Percentiles rank a stretch among this genome's conserved stretches.
Conservation (phyloP, 306 rosid species). For the Crataegus laevigata region DNA sequence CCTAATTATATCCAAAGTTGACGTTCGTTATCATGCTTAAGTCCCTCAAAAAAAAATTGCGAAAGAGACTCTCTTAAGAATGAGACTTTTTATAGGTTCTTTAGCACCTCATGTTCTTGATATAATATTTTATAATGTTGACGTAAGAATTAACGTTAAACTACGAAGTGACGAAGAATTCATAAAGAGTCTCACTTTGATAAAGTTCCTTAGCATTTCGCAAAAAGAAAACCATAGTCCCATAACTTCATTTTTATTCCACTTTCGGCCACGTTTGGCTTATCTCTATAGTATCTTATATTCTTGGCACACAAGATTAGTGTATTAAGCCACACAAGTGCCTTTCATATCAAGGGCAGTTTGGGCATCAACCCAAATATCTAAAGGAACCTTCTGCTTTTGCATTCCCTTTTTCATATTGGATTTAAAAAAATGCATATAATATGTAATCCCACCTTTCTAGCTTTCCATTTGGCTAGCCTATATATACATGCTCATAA, state of each 20-base stretch:
- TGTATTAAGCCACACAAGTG: slow-evolving; percentile 29
- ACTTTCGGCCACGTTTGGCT: slow-evolving; percentile 39
- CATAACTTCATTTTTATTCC: not conserved
- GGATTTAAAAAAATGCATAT: slow-evolving; percentile 6
- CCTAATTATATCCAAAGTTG: slow-evolving; percentile 39
- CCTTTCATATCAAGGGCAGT: slow-evolving; percentile 29
- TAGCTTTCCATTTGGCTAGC: not conserved
- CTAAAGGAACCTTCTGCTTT: slow-evolving; percentile 34
- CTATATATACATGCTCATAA: slow-evolving; percentile 21
- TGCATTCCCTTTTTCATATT: not conserved
- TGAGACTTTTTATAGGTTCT: too few relatives aligned
- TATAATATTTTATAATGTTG: not conserved
- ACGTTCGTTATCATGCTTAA: slow-evolving; percentile 30
- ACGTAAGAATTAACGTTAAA: too few relatives aligned
- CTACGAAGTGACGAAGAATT: accelerated
- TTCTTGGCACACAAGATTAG: slow-evolving; percentile 32
- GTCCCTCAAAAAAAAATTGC: not conserved
- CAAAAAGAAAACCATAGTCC: not conserved
- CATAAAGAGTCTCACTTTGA: too few relatives aligned
- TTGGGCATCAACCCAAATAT: slow-evolving; percentile 26
- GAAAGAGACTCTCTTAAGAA: too few relatives aligned
- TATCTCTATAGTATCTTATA: slow-evolving; percentile 34
- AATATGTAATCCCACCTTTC: not conserved
- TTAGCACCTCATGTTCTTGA: too few relatives aligned
- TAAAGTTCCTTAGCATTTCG: too few relatives aligned